phyloP scores from a whole-genome alignment of 2,329 filamentous ascomycete genomes.

The Diaporthe longicolla region DNA sequence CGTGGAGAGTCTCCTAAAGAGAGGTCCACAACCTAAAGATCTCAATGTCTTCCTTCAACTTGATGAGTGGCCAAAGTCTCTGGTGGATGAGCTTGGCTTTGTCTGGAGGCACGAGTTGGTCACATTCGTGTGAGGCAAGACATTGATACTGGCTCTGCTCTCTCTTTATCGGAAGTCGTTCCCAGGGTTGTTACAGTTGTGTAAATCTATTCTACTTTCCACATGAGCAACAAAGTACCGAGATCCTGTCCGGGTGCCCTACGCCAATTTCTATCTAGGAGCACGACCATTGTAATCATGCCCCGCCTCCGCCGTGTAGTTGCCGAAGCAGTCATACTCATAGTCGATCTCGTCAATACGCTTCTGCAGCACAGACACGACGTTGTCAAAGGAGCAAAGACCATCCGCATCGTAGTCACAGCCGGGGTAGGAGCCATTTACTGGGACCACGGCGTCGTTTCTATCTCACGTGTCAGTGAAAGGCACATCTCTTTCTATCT shows the following conservation, averaged over 20 bases:
- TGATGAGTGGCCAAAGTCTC: background rate
- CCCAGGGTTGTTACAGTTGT: too few relatives aligned
- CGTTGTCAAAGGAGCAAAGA: constrained; percentile 52
- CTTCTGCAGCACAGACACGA: constrained; percentile 49
- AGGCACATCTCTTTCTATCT: too few relatives aligned
- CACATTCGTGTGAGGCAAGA: background rate
- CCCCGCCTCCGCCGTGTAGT: constrained; percentile 48
- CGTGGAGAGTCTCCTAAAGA: background rate
- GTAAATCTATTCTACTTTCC: too few relatives aligned
- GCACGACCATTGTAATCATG: constrained; percentile 51
- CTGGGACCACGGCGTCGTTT: constrained; percentile 52
- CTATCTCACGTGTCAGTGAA: constrained; percentile 40
- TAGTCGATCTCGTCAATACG: constrained; percentile 52
- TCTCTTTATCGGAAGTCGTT: too few relatives aligned
- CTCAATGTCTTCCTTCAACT: background rate
- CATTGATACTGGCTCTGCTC: background rate
- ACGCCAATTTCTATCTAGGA: constrained; percentile 40
- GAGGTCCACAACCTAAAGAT: background rate
- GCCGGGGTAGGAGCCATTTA: constrained; percentile 48
- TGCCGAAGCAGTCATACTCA: constrained; percentile 51
- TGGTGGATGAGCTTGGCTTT: background rate
- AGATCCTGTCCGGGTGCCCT: too few relatives aligned
- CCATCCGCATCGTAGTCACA: constrained; percentile 48
- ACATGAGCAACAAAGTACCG: too few relatives aligned
- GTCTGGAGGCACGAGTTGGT: background rate